Conservation (phyloP, 768 basidiomycete genomes). For the Pleurotus platypus region DNA sequence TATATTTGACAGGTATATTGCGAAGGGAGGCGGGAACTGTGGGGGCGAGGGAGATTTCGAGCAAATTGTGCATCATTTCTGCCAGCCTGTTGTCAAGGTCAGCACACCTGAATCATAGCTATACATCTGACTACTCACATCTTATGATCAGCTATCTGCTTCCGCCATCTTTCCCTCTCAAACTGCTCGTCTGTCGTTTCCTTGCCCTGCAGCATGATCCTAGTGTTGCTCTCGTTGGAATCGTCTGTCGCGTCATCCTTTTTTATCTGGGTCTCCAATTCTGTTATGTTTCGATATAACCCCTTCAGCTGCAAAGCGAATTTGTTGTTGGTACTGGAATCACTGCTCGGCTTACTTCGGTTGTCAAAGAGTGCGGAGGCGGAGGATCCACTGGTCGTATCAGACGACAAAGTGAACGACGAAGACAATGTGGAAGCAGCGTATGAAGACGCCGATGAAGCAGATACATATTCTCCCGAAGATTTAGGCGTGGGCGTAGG, state of each 20-base stretch:
- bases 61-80: conserved; percentile 85
- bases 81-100: conserved; percentile 63
- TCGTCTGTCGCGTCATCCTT: conserved; percentile 57
- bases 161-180: conserved; percentile 76
- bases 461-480: conserved; percentile 69
- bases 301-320: conserved; percentile 76
- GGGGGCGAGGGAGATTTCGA: conserved; percentile 82
- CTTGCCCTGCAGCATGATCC: conserved; percentile 42
- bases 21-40: conserved; percentile 86
- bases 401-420: conserved; percentile 67
- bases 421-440: conserved; percentile 66
- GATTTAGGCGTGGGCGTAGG: conserved; percentile 54
- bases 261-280: conserved; percentile 73
- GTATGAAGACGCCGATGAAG: conserved; percentile 73
- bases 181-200: conserved; percentile 47
- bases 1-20: conserved; percentile 90
- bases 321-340: conserved; percentile 53
- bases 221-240: conserved; percentile 40
- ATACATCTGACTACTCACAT: conserved; percentile 45
- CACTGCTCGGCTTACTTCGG: conserved; percentile 35
- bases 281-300: conserved; percentile 79
- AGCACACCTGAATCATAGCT: conserved; percentile 9
- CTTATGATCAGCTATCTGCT: conserved; percentile 77
- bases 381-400: conserved; percentile 71
- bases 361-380: conserved; percentile 66